Base-by-base conservation (phyloP, 768 basidiomycete species). In the Pleurotus tuoliensis region DNA sequence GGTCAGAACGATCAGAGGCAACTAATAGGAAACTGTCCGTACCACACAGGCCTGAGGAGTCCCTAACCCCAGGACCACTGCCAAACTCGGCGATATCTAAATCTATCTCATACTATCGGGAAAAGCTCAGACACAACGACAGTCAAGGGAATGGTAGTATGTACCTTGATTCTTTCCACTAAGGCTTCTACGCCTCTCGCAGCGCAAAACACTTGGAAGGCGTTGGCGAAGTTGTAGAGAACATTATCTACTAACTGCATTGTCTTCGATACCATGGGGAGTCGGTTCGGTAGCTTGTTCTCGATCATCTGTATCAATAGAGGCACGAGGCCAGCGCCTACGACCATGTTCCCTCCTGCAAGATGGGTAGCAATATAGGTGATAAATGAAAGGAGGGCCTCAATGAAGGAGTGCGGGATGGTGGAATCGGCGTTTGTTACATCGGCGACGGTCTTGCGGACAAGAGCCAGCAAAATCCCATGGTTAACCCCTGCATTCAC, bases 401-500 rank as follows among this genome's bases (percentile, higher is more conserved):
- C 97, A 34, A 90, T 79, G 61, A 91, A 90, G 1, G 87, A 78
- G 54, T 89, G 87, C 8, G 87, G 85, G 27, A 88, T 71, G 20
- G 72, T 82, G 30, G 84, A 89, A 20, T 85, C 80, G 1, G 85
- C 76, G 56, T 81, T 81, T 54, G 81, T 78, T 18, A 94, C 83
- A 58, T 93, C 88, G 15, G 78, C 68, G 15, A 92, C 87, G 20
- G 90, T 90, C 71, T 86, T 88, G 59, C 94, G 83, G 55, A 98
- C 79, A 37, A 94, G 76, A 25, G 89, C 87, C 87, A 98, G 92
- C 22, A 99, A 70, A 40, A 94, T 88, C 11, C 97, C 97, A 66
- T 98, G 97, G 64, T 94, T 97, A 55, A 98, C 93, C 44, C 93
- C 93, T 22, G 93, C 95, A 67, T 97, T 97, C 38, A 98, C 82